Percentiles rank a stretch among this genome's conserved stretches.
phyloP scores from a whole-genome alignment of 768 basidiomycete genomes.

The Suillus clintonianus region DNA sequence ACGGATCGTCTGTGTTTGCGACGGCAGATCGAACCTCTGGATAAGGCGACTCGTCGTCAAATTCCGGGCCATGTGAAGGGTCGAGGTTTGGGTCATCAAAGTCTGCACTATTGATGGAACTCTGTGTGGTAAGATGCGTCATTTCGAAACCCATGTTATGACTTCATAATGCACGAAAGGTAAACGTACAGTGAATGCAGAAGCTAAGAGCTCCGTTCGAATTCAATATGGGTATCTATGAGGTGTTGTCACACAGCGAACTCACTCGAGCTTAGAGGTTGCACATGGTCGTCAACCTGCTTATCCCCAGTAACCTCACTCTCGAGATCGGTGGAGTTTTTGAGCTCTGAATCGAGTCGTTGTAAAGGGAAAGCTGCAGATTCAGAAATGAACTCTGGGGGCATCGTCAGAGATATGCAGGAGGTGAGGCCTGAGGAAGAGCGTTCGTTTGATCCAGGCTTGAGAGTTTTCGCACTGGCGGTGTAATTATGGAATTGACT shows the following conservation, averaged over 20 bases:
- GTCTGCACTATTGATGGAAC: constrained; percentile 8
- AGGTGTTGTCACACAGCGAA: constrained; percentile 5
- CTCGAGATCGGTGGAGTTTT: constrained; percentile 12
- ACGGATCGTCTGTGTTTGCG: constrained; percentile 69
- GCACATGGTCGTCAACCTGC: constrained; percentile 19
- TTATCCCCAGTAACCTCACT: constrained; percentile 24
- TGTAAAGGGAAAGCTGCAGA: constrained; percentile 18
- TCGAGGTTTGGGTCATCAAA: constrained; percentile 31
- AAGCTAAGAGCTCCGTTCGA: constrained; percentile 13
- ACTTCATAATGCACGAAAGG: not conserved
- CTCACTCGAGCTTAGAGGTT: constrained; percentile 20
- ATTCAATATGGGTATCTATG: not conserved
- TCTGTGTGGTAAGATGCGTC: not conserved
- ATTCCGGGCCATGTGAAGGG: constrained; percentile 6
- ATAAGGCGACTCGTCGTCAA: constrained; percentile 69
- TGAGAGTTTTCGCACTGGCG: constrained; percentile 16
- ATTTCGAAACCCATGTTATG: not conserved
- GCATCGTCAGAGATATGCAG: constrained; percentile 17
- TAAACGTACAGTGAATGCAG: constrained; percentile 19
- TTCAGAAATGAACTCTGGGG: constrained; percentile 13
- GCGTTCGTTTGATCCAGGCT: constrained; percentile 7
- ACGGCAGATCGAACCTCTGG: constrained; percentile 74
- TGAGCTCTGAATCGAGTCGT: constrained; percentile 7
- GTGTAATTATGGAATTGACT: not conserved
- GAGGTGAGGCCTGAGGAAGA: constrained; percentile 2